phyloP scores from a whole-genome alignment of 345 rosid species.

The Pugionium cornutum region DNA sequence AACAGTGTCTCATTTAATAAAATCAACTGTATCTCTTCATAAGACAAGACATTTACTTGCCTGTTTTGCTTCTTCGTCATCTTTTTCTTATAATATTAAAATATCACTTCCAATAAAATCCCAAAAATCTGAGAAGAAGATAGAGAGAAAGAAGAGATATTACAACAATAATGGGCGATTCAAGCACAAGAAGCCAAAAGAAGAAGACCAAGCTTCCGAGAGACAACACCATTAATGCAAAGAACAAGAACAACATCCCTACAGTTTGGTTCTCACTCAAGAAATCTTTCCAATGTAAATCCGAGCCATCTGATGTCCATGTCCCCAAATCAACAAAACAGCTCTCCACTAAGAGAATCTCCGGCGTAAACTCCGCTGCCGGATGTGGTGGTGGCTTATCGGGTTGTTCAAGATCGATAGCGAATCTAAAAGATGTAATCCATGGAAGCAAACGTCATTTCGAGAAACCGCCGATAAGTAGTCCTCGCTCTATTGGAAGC shows the following conservation, averaged over 20 bases:
- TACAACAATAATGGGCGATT: constrained; percentile 35
- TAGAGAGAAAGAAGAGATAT: constrained; percentile 15
- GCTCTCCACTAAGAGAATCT: constrained; percentile 53
- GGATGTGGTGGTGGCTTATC: constrained; percentile 64
- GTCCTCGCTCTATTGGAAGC: constrained; percentile 98
- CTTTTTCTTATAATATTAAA: neutral
- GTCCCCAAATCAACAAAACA: constrained; percentile 58
- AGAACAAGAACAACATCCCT: constrained; percentile 53
- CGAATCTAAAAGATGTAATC: constrained; percentile 95
- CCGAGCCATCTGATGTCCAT: constrained; percentile 60
- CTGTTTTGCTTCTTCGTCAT: neutral
- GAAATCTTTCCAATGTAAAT: constrained; percentile 65
- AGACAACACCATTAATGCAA: constrained; percentile 23
- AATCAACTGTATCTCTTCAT: constrained; percentile 2
- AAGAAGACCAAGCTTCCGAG: constrained; percentile 29
- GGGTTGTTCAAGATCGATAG: constrained; percentile 97
- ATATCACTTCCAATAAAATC: constrained; percentile 18
- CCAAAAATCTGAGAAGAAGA: constrained; percentile 15
- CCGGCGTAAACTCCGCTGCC: constrained; percentile 25
- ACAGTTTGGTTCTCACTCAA: constrained; percentile 72
- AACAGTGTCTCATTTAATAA: constrained; percentile 4
- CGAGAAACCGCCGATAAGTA: constrained; percentile 88
- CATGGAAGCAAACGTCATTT: constrained; percentile 96
- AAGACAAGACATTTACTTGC: constrained; percentile 21
- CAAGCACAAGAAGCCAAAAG: constrained; percentile 36